Conservation (phyloP, 208 protist genomes). For the Endotrypanum monterogeii region DNA sequence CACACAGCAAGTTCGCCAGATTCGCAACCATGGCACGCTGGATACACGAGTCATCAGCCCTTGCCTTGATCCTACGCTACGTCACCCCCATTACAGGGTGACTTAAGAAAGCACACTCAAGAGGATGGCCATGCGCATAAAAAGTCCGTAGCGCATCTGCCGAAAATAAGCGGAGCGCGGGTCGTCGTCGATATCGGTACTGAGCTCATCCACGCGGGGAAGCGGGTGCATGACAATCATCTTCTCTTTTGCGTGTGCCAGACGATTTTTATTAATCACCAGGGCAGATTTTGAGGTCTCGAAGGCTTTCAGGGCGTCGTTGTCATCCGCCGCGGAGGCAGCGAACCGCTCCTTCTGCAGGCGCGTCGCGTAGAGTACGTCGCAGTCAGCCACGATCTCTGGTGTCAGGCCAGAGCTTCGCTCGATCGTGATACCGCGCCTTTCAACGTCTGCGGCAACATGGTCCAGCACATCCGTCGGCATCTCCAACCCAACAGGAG, state of each 20-base stretch:
- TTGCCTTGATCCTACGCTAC: no score
- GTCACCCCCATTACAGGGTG: neutral
- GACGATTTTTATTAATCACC: constrained; percentile 66
- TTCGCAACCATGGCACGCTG: no score
- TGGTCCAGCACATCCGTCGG: constrained; percentile 75
- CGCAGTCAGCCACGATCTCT: constrained; percentile 81
- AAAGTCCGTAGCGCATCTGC: constrained; percentile 98
- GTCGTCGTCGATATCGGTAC: constrained; percentile 91
- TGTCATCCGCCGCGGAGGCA: constrained; percentile 38
- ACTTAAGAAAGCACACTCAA: constrained; percentile 77
- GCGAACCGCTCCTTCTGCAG: constrained; percentile 98
- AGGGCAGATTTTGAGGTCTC: constrained; percentile 78
- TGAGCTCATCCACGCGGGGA: constrained; percentile 97
- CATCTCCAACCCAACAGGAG: constrained; percentile 91
- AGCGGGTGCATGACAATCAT: constrained; percentile 98
- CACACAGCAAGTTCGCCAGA: no score
- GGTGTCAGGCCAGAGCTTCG: constrained; percentile 29
- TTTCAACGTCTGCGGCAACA: constrained; percentile 44
- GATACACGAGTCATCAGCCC: no score
- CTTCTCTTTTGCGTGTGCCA: constrained; percentile 74
- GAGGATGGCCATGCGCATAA: constrained; percentile 98
- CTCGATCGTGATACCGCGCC: constrained; percentile 49
- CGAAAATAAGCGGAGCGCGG: constrained; percentile 97
- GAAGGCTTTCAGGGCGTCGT: constrained; percentile 80
- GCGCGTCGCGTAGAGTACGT: constrained; percentile 97